Evolutionary conservation across 164 flowering plant species (phyloP).

Genomic region (Berberis thunbergii): DNA sequence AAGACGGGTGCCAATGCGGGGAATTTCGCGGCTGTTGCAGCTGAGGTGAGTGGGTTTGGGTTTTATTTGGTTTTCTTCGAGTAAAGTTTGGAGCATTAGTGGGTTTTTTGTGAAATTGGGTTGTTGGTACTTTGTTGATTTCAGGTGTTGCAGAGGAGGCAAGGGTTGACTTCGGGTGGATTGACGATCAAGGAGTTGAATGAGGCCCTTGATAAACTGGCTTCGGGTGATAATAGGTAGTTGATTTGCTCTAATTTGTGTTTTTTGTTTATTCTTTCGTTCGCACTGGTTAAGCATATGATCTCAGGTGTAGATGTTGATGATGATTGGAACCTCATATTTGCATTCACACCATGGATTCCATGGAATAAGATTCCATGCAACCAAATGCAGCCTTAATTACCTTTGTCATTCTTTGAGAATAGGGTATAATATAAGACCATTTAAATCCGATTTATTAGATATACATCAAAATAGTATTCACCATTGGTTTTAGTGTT

Average conservation of each 20-base stretch:
- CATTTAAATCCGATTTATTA: too few species aligned
- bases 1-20: conserved; percentile 69
- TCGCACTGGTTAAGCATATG: not conserved
- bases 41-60: conserved; percentile 36
- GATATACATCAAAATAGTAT: too few species aligned
- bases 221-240: conserved; percentile 67
- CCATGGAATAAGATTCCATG: too few species aligned
- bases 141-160: conserved; percentile 75
- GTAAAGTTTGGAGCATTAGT: not conserved
- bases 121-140: not conserved
- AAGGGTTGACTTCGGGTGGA: conserved; percentile 67
- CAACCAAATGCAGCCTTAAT: too few species aligned
- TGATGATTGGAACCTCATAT: too few species aligned
- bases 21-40: conserved; percentile 68
- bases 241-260: not conserved
- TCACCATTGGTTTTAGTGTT: too few species aligned
- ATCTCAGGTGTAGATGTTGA: too few species aligned
- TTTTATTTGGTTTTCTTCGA: not conserved
- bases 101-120: too few species aligned
- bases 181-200: conserved; percentile 70
- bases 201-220: conserved; percentile 71
- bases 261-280: not conserved
- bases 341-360: too few species aligned
- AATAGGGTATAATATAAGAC: too few species aligned
- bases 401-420: too few species aligned